These are phyloP conservation scores for Linaria vulgaris DNA, from an alignment of 257 asterid genomes.

Conservation along the genomic window DNA sequence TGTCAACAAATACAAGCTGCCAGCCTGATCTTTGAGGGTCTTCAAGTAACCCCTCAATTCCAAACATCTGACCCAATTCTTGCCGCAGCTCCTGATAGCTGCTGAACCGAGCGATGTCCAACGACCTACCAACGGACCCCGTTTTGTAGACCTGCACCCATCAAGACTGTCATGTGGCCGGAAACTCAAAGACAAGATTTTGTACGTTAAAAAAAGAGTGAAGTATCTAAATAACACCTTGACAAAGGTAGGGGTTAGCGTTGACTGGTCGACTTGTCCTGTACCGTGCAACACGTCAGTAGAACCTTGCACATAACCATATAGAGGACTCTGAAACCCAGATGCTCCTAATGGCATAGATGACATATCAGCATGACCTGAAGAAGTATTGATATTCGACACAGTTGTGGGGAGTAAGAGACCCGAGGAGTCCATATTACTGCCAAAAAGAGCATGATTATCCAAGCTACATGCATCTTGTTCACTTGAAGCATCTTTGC, in stretches of 20 bases:
- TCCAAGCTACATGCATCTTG: slow-evolving; percentile 58
- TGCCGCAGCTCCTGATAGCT: slow-evolving; percentile 91
- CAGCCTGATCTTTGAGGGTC: slow-evolving; percentile 99
- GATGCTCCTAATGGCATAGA: slow-evolving; percentile 60
- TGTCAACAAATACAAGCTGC: slow-evolving; percentile 99
- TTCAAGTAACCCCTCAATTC: slow-evolving; percentile 91
- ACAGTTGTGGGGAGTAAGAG: slow-evolving; percentile 73
- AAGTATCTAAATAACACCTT: slow-evolving; percentile 52
- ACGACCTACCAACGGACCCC: slow-evolving; percentile 88
- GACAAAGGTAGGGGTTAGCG: slow-evolving; percentile 56
- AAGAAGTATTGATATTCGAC: slow-evolving; percentile 49
- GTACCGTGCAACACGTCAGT: slow-evolving; percentile 62
- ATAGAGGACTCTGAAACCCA: slow-evolving; percentile 64
- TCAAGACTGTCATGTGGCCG: slow-evolving; percentile 17
- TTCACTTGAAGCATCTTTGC: slow-evolving; percentile 58
- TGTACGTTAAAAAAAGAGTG: neutral
- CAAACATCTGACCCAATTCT: slow-evolving; percentile 89
- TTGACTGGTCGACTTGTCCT: slow-evolving; percentile 60
- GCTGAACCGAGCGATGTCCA: slow-evolving; percentile 88
- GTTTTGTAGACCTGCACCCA: slow-evolving; percentile 68
- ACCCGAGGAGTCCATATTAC: slow-evolving; percentile 62
- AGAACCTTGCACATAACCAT: slow-evolving; percentile 68
- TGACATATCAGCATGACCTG: slow-evolving; percentile 61
- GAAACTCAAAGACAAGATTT: neutral
- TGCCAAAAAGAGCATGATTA: slow-evolving; percentile 62